Base-by-base conservation (phyloP, 176 grass and related monocot genomes). In the Zoysia japonica region DNA sequence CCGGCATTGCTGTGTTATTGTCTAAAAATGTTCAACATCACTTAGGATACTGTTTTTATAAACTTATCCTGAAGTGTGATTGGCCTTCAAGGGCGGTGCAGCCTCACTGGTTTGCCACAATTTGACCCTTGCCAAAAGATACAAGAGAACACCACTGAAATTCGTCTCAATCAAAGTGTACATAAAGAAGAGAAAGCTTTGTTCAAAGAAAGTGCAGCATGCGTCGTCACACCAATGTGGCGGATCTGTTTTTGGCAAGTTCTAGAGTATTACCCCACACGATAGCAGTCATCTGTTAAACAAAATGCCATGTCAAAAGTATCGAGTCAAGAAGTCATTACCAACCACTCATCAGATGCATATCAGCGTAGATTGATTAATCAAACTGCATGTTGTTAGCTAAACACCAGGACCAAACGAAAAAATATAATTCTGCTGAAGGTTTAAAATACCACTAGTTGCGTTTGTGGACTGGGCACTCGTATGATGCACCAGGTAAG, bases 401-500 rank as follows among this genome's bases (percentile, higher is more conserved):
- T 88, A 84, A 76, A 85, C 64, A 89, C 77, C 43, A 71, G 57
- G 17, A 77, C 6, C 17, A 62, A 16, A 85, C 39, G 61, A 8
- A 71, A 81, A 89, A 44, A 39, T 37, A 50, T 66, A 89, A 89
- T 67, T 46, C 69, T 49, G 42, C 4, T 65, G 7, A 71, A 65
- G 66, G 49, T 71, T 84, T 52, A 38, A 19, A 70, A 84, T 13
- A 61, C 2, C 82, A 46, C 3, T 71, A 89, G 59, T 52, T 77
- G 82, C 65, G 49, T 57, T 85, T 81, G 82, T 89, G 82, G 87
- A 89, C 43, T 19, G 49, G 46, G 77, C 87, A 89, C 87, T 81
- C 45, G 69, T 28, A 76, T 42, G 56, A 84, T 37, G 71, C 65
- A 84, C 47, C 71, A 80, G 35, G 41, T 38, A 16, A 70, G 35